Evolutionary conservation across 73 alveolate genomes (phyloP), one percentile per base, ranked within the genome.

Genomic region (Uronychia setigera): DNA sequence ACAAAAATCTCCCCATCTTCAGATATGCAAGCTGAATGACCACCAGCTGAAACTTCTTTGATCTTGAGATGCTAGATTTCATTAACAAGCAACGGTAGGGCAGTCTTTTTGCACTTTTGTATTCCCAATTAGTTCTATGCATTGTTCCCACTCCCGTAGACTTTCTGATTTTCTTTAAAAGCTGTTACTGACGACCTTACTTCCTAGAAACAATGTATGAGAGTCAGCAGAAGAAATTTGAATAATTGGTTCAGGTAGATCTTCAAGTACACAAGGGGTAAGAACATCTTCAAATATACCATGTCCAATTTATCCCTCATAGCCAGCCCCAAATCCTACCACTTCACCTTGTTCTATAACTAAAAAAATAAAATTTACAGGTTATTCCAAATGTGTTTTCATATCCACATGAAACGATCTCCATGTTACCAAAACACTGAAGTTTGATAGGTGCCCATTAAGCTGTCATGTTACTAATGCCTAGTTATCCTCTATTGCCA

Each of bases 1-100:
- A 97, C 81, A 87, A 84, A 95, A 27, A 94, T 93, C 31, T 86
- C 93, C 26, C 99, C 99, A 35, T 95, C 95, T 31, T 60, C 83
- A 26, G 95, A 83, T 26, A 97, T 80, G 25, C 95, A 96, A 34
- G 94, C 94, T 74, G 98, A 78, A 88, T 97, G 99, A 59, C 95
- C 89, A 11, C 99, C 99, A 76, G 99, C 97, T 0, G 98, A 84
- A 13, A 97, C 83, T 83, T 82, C 81, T 0, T 67, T 83, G 19
- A 93, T 59, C 67, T 46, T 46, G 67, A 46, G 5, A 46, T 46
- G 5, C 67, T 46, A 19, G n/a, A 46, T 11, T 5, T 46, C 67
- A 46, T 19, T 46, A 5, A 46, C 67, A 5, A 46, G 19, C 67
- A 46, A 46, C n/a, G 67, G 67, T 19, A 46, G 19, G 67, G 67